phyloP scores from a whole-genome alignment of 192 early-diverging fungal genomes.

The Dissophora ornata region DNA sequence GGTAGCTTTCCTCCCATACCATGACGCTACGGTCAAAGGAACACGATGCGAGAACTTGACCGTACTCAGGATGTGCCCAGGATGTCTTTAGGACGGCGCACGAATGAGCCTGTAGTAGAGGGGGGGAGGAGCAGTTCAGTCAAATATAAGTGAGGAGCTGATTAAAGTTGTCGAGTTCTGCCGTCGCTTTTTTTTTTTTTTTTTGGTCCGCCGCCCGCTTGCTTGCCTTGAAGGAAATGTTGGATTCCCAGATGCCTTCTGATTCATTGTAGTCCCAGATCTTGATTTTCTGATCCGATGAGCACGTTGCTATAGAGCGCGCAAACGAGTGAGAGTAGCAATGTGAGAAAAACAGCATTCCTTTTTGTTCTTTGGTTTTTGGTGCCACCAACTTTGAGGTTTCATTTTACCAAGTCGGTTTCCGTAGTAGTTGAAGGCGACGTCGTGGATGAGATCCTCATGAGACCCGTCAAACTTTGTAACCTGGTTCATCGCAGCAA shows the following conservation, averaged over 20 bases:
- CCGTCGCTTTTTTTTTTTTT: too few species aligned
- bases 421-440: constrained; percentile 94
- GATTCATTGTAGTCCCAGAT: constrained; percentile 88
- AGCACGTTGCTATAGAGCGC: constrained; percentile 73
- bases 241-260: constrained; percentile 77
- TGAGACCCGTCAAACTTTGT: constrained; percentile 78
- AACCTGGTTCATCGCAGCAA: constrained; percentile 54
- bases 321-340: background rate
- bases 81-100: constrained; percentile 84
- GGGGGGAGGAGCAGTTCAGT: background rate
- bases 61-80: constrained; percentile 99
- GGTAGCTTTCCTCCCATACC: constrained; percentile 92
- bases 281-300: constrained; percentile 94
- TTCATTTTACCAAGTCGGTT: constrained; percentile 68
- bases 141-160: constrained; percentile 4
- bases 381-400: too few species aligned
- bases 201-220: too few species aligned
- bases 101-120: constrained; percentile 76
- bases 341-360: background rate
- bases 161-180: too few species aligned
- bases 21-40: constrained; percentile 91
- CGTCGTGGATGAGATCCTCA: constrained; percentile 95
- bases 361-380: background rate
- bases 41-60: constrained; percentile 89
- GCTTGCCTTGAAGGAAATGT: constrained; percentile 81